These are phyloP conservation scores for Candida incommunis DNA, from an alignment of 805 yeast genomes.

Conservation along the genomic window DNA sequence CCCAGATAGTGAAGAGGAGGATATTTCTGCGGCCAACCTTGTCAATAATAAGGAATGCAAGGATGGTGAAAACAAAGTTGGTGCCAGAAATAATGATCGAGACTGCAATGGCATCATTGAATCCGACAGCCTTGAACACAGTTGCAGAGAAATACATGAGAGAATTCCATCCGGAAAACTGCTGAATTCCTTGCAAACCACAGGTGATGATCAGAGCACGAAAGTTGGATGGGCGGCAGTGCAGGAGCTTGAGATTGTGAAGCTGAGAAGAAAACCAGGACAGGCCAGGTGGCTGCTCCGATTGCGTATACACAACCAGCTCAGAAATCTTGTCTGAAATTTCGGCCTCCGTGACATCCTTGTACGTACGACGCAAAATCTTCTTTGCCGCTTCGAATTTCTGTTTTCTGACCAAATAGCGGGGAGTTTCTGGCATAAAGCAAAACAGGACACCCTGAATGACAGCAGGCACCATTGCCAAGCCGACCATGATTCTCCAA, in stretches of 20 bases:
- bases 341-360: constrained; percentile 45
- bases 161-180: constrained; percentile 92
- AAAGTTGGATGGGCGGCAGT: constrained; percentile 40
- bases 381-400: constrained; percentile 47
- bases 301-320: constrained; percentile 23
- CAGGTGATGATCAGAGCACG: constrained; percentile 85
- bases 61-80: constrained; percentile 73
- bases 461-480: constrained; percentile 78
- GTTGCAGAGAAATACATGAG: constrained; percentile 92
- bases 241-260: constrained; percentile 19
- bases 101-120: constrained; percentile 81
- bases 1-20: constrained; percentile 66
- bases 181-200: constrained; percentile 92
- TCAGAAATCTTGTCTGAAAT: constrained; percentile 59
- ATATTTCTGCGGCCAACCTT: constrained; percentile 77
- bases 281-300: constrained; percentile 10
- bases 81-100: constrained; percentile 90
- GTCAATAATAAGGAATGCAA: constrained; percentile 82
- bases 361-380: constrained; percentile 52
- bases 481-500: constrained; percentile 87
- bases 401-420: constrained; percentile 68
- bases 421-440: constrained; percentile 92
- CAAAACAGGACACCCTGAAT: constrained; percentile 61
- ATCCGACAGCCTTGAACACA: constrained; percentile 83
- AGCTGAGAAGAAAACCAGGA: constrained; percentile 8